Percentiles rank a stretch among this genome's conserved stretches.
Conservation (phyloP, 2,329 filamentous ascomycete genomes). For the Arachnomyces sp. region DNA sequence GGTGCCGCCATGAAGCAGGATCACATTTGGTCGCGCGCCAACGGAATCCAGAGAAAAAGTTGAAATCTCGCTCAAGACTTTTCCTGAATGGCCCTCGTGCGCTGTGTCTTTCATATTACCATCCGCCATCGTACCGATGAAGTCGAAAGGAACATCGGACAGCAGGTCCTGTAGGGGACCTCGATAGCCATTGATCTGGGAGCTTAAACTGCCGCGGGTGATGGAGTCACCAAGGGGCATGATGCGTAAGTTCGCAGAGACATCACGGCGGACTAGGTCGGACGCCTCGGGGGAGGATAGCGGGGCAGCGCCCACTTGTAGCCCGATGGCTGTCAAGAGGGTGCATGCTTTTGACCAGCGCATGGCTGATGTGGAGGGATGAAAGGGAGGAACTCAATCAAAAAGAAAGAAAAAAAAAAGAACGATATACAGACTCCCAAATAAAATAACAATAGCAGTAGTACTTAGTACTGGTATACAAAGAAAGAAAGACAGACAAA, state of each 20-base stretch:
- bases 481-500: too few relatives aligned
- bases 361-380: too few relatives aligned
- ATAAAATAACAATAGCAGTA: too few relatives aligned
- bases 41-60: not conserved
- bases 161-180: constrained; percentile 18
- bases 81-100: constrained; percentile 7
- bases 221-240: constrained; percentile 25
- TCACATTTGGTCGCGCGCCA: constrained; percentile 20
- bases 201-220: constrained; percentile 18
- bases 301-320: too few relatives aligned
- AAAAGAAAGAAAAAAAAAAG: too few relatives aligned
- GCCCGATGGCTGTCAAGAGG: too few relatives aligned
- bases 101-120: constrained; percentile 23
- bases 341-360: too few relatives aligned
- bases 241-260: constrained; percentile 9
- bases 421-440: too few relatives aligned
- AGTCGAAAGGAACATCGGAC: constrained; percentile 10
- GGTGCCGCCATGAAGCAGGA: constrained; percentile 24
- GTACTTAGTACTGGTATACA: too few relatives aligned
- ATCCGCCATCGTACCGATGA: constrained; percentile 1
- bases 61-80: not conserved
- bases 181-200: constrained; percentile 29
- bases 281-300: too few relatives aligned
- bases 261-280: too few relatives aligned
- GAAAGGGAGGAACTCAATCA: too few relatives aligned